Evolutionary conservation across 306 rosid species (phyloP), one percentile per base, ranked within the genome.

Genomic region (Vigna nakashimae): DNA sequence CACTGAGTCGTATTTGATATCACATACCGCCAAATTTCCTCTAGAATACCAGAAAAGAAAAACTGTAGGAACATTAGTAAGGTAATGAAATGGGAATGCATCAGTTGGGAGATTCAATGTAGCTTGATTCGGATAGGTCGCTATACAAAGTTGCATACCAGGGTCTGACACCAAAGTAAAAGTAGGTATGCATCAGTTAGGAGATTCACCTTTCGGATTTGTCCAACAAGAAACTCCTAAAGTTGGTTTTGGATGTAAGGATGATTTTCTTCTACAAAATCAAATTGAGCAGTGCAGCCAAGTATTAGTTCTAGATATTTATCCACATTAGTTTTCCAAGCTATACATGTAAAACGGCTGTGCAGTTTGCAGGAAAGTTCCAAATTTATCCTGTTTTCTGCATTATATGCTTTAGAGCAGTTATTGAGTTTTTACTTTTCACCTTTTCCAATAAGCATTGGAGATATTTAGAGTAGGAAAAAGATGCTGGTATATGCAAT

Each of bases 401-500:
- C 55, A 43, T 43, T 66, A 43, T 66, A 43, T 66, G 43, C 38
- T 66, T 43, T 22, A 66, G 36, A 43, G 36, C 24, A 45, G 43
- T 66, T 20, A 42, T 22, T 65, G 51, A 45, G 38, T 12, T 66
- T 67, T 67, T 45, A 5, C 3, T 38, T 36, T 38, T 64, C 17
- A 64, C 26, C 17, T 45, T 22, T 24, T 6, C 42, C 56, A 46
- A 46, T 69, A 46, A 38, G 34, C 43, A 59, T 22, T 15, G 51
- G 70, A 58, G 63, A 79, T 34, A 15, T 69, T 28, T 46, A 12
- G 76, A 79, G 71, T 42, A 59, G 53, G 22, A 69, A 66, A 62
- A 36, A 40, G 67, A 51, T 38, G 48, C 42, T 36, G 65, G 55
- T 55, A 51, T 36, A 6, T 63, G 51, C 66, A 79, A 71, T 71